These are phyloP conservation scores for Nemania diffusa DNA, from an alignment of 2,329 filamentous ascomycete species.

Conservation along the genomic window DNA sequence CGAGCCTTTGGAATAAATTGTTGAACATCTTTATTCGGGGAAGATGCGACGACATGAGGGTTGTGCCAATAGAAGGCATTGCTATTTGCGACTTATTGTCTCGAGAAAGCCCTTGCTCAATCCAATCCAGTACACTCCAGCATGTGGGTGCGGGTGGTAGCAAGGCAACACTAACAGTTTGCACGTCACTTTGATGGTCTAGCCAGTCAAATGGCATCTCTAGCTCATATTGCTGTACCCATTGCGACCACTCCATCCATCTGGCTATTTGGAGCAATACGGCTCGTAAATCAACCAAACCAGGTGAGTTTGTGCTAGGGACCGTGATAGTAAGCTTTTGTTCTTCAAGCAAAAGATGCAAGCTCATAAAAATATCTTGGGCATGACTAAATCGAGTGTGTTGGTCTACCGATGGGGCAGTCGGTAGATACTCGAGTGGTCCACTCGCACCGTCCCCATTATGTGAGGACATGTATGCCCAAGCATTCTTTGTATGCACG, in stretches of 20 bases:
- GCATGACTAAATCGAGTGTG: conserved; percentile 69
- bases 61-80: conserved; percentile 39
- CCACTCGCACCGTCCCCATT: conserved; percentile 67
- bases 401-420: conserved; percentile 61
- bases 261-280: conserved; percentile 81
- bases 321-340: conserved; percentile 77
- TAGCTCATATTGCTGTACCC: conserved; percentile 61
- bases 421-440: conserved; percentile 71
- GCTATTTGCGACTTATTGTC: conserved; percentile 26
- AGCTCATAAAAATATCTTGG: conserved; percentile 74
- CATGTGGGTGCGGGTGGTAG: conserved; percentile 45
- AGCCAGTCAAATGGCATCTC: conserved; percentile 61
- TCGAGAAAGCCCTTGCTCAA: conserved; percentile 58
- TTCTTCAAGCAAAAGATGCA: conserved; percentile 92
- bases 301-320: conserved; percentile 57
- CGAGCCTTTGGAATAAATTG: conserved; percentile 71
- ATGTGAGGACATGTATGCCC: conserved; percentile 71
- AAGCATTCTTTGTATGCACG: conserved; percentile 67
- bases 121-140: conserved; percentile 63
- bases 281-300: conserved; percentile 69
- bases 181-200: conserved; percentile 30
- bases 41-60: conserved; percentile 55
- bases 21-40: conserved; percentile 77
- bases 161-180: conserved; percentile 21
- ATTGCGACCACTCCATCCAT: conserved; percentile 79